Conservation (phyloP, 2,329 filamentous ascomycete genomes). For the Colletotrichum cordylinicola region DNA sequence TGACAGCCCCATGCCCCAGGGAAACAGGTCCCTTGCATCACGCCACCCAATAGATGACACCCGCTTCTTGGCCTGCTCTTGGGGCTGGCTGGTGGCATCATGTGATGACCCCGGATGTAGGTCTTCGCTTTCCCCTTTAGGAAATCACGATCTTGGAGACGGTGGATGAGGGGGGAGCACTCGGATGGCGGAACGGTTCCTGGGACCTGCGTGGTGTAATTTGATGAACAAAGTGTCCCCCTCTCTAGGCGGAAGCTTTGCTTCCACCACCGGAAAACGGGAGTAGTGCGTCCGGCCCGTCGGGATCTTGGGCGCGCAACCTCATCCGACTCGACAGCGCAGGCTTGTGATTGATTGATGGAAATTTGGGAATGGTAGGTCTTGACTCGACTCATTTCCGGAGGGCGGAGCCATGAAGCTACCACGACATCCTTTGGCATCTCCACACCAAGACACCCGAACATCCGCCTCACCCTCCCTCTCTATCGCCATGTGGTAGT, state of each 20-base stretch:
- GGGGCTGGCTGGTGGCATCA: not conserved
- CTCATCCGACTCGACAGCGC: not conserved
- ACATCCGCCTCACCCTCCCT: not conserved
- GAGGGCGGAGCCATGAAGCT: not conserved
- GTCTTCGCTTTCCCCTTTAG: not conserved
- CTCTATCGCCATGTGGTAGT: not conserved
- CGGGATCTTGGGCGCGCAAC: not conserved
- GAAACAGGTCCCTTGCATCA: not conserved
- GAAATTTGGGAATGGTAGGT: not conserved
- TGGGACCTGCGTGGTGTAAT: constrained; percentile 18
- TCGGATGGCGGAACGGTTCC: not conserved
- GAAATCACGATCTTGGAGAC: not conserved
- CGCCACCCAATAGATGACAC: not conserved
- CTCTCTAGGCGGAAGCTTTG: constrained; percentile 9
- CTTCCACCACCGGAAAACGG: constrained; percentile 5
- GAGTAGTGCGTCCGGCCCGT: constrained; percentile 1
- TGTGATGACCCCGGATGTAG: not conserved
- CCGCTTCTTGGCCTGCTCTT: not conserved
- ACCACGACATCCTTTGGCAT: not conserved
- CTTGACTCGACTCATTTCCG: not conserved
- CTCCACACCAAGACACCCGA: not conserved
- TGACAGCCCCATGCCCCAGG: not conserved
- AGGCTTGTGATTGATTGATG: constrained; percentile 9
- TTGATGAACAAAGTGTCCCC: not conserved
- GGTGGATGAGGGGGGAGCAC: not conserved